phyloP scores from a whole-genome alignment of 2,329 filamentous ascomycete species.

The Aspergillus transmontanensis region DNA sequence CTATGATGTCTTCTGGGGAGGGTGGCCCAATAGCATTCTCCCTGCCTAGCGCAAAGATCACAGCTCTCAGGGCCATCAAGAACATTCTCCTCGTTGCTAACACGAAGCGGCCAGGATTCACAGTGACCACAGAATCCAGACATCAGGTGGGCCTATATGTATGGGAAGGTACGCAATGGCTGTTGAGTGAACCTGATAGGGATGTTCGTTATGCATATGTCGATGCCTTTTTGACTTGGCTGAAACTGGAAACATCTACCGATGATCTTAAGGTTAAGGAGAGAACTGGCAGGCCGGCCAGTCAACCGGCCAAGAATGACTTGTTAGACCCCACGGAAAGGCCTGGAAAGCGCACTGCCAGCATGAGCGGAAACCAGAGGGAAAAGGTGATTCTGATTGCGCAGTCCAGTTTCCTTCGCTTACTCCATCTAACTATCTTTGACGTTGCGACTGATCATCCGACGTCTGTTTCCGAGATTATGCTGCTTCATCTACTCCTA shows the following conservation, averaged over 20 bases:
- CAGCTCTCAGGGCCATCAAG: constrained; percentile 77
- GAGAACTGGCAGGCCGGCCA: constrained; percentile 52
- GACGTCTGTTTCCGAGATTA: constrained; percentile 71
- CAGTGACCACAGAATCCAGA: constrained; percentile 67
- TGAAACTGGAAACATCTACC: constrained; percentile 74
- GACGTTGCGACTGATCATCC: constrained; percentile 78
- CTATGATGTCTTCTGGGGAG: constrained; percentile 43
- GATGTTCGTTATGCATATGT: constrained; percentile 82
- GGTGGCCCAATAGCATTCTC: constrained; percentile 55
- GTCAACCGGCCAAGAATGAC: constrained; percentile 47
- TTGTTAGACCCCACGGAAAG: constrained; percentile 39
- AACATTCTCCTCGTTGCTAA: constrained; percentile 82
- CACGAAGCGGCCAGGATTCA: constrained; percentile 60
- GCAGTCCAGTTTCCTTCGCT: constrained; percentile 72
- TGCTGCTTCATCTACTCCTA: constrained; percentile 76
- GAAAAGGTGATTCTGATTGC: constrained; percentile 59
- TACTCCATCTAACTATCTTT: constrained; percentile 86
- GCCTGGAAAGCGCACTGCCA: constrained; percentile 65
- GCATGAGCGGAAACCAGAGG: constrained; percentile 61
- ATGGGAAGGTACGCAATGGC: constrained; percentile 97
- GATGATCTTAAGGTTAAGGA: constrained; percentile 67
- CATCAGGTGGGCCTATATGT: constrained; percentile 76
- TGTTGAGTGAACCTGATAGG: constrained; percentile 77
- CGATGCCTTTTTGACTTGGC: constrained; percentile 81
- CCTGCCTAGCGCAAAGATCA: constrained; percentile 61